phyloP scores from a whole-genome alignment of 1,139 yeast species.

The Pichia sp. region DNA sequence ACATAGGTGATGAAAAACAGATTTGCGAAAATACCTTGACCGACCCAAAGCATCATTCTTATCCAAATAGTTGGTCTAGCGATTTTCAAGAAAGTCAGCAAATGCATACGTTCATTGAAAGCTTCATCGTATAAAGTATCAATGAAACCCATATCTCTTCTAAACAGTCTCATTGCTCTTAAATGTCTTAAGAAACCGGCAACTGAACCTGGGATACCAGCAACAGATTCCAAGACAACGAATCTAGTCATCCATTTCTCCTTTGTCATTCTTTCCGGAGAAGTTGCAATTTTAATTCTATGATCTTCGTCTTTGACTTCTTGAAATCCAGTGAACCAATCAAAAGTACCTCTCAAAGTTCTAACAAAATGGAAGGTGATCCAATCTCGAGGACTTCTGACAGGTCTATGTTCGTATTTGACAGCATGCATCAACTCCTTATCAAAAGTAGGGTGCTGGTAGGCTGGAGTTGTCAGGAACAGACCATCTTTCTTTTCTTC shows the following conservation, averaged over 20 bases:
- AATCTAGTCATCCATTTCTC: constrained; percentile 62
- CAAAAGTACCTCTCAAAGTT: constrained; percentile 45
- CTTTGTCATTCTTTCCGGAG: constrained; percentile 47
- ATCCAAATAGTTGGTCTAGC: constrained; percentile 61
- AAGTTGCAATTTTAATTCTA: constrained; percentile 19
- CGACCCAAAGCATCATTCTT: constrained; percentile 47
- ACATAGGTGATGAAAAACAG: constrained; percentile 56
- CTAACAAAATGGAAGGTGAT: constrained; percentile 44
- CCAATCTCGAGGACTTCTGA: constrained; percentile 42
- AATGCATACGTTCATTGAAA: constrained; percentile 73
- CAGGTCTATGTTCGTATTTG: constrained; percentile 46
- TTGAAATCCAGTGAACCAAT: constrained; percentile 58
- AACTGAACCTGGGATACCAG: constrained; percentile 76
- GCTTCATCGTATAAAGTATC: constrained; percentile 72
- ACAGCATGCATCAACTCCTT: constrained; percentile 42
- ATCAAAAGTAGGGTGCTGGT: constrained; percentile 50
- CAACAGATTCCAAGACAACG: constrained; percentile 64
- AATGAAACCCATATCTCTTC: constrained; percentile 70
- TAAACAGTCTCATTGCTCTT: constrained; percentile 51
- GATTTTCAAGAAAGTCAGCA: constrained; percentile 59
- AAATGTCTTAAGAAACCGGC: constrained; percentile 65
- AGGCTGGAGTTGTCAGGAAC: constrained; percentile 33
- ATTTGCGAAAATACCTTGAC: constrained; percentile 69
- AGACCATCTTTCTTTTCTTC: constrained; percentile 10
- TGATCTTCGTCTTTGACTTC: constrained; percentile 35